phyloP scores from a whole-genome alignment of 192 early-diverging fungal genomes.

The Dissophora ornata region DNA sequence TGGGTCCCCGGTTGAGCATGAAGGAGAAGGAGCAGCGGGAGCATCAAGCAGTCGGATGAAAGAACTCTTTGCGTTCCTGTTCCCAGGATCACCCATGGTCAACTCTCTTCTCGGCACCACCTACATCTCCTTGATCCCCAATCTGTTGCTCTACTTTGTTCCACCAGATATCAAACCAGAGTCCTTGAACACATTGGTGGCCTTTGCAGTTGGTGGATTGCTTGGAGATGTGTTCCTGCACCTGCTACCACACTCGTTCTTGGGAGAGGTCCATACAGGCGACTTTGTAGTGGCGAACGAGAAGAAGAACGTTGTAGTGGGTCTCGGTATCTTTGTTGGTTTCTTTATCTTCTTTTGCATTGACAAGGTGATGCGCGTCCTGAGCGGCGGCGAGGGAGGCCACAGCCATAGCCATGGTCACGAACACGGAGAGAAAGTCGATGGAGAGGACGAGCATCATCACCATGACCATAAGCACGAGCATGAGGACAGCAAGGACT shows the following conservation, averaged over 20 bases:
- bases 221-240: slow-evolving; percentile 89
- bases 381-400: slow-evolving; percentile 70
- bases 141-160: slow-evolving; percentile 82
- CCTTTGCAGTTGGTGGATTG: slow-evolving; percentile 89
- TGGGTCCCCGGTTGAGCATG: slow-evolving; percentile 20
- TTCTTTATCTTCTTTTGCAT: slow-evolving; percentile 82
- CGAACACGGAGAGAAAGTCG: slow-evolving; percentile 47
- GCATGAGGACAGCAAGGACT: slow-evolving; percentile 44
- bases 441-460: slow-evolving; percentile 50
- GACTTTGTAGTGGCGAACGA: slow-evolving; percentile 56
- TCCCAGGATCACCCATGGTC: slow-evolving; percentile 66
- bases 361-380: slow-evolving; percentile 86
- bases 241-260: slow-evolving; percentile 81
- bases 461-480: slow-evolving; percentile 38
- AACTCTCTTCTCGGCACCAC: slow-evolving; percentile 79
- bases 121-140: slow-evolving; percentile 87
- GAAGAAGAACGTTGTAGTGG: slow-evolving; percentile 72
- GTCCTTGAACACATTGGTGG: slow-evolving; percentile 79
- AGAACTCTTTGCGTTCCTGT: slow-evolving; percentile 63
- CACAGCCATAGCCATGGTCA: slow-evolving; percentile 71
- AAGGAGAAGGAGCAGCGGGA: neutral
- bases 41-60: slow-evolving; percentile 46
- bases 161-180: slow-evolving; percentile 70
- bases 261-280: slow-evolving; percentile 63
- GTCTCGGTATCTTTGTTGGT: slow-evolving; percentile 80